Percentiles rank a stretch among this genome's conserved stretches.
Evolutionary conservation across 148 eudicot species (phyloP).

Genomic region (Spergularia bocconei): DNA sequence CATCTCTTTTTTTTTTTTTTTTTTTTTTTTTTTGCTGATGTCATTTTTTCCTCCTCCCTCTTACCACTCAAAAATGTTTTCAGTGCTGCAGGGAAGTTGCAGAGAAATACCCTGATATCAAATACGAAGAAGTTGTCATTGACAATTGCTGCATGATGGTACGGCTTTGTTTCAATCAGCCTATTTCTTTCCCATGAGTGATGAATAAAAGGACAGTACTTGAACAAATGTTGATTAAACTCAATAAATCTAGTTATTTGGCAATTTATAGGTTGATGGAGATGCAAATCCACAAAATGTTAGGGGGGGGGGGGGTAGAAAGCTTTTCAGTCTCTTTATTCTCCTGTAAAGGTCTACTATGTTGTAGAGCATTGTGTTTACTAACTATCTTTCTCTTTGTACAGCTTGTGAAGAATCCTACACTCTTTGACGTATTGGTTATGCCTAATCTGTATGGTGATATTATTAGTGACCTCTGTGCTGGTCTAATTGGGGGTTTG

Average conservation of each 20-base stretch:
- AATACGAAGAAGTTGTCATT: conserved; percentile 93
- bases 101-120: conserved; percentile 90
- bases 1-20: conserved; percentile 3
- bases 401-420: conserved; percentile 98
- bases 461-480: conserved; percentile 96
- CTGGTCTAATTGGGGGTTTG: conserved; percentile 96
- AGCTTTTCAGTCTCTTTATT: neutral
- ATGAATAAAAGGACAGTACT: neutral
- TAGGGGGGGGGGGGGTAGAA: neutral
- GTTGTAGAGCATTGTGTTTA: neutral
- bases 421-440: conserved; percentile 92
- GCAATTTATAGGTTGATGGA: neutral
- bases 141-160: conserved; percentile 99
- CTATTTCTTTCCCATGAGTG: neutral
- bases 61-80: neutral
- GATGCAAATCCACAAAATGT: neutral
- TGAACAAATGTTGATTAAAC: neutral
- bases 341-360: neutral
- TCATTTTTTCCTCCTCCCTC: conserved; percentile 8
- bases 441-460: conserved; percentile 99
- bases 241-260: neutral
- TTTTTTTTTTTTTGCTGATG: conserved; percentile 8
- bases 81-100: conserved; percentile 99
- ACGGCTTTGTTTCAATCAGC: conserved; percentile 15
- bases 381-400: conserved; percentile 20